Percentiles rank a stretch among this genome's conserved stretches.
These are phyloP conservation scores for Papiliotrema flavescens DNA, from an alignment of 1,284 basidiomycete genomes.

Conservation along the genomic window DNA sequence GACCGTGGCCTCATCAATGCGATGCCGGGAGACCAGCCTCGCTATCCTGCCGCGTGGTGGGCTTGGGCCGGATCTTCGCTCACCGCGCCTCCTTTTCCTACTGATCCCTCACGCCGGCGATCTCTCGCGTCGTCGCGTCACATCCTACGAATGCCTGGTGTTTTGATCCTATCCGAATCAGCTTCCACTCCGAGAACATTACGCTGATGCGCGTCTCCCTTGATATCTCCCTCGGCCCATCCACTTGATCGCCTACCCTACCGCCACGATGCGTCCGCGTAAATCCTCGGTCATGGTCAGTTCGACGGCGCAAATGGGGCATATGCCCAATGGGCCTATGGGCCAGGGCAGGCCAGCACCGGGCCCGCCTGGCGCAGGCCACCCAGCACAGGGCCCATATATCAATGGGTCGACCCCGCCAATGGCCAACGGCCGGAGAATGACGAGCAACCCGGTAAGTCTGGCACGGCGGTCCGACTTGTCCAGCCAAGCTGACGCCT, in stretches of 20 bases:
- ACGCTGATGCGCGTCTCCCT: background rate
- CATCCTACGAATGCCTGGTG: too few relatives aligned
- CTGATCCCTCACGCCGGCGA: background rate
- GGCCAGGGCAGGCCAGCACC: background rate
- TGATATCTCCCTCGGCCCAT: background rate
- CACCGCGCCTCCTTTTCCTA: background rate
- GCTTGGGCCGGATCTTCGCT: too few relatives aligned
- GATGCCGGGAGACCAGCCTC: too few relatives aligned
- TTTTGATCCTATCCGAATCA: too few relatives aligned
- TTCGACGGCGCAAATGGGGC: slow-evolving; percentile 1
- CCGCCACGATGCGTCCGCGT: background rate
- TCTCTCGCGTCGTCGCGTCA: background rate
- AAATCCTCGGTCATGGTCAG: slow-evolving; percentile 5
- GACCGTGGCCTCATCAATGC: too few relatives aligned
- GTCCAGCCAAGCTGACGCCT: background rate
- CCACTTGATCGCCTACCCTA: background rate
- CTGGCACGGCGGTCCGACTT: background rate
- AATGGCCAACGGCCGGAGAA: slow-evolving; percentile 23
- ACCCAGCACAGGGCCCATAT: background rate
- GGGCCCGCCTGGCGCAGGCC: slow-evolving; percentile 1
- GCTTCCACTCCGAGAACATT: background rate
- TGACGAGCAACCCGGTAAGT: slow-evolving; percentile 33
- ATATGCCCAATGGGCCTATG: too few relatives aligned
- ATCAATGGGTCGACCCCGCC: slow-evolving; percentile 12
- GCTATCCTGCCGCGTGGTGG: background rate